phyloP scores from a whole-genome alignment of 139 green algal species.

The Coccomyxa sp. region DNA sequence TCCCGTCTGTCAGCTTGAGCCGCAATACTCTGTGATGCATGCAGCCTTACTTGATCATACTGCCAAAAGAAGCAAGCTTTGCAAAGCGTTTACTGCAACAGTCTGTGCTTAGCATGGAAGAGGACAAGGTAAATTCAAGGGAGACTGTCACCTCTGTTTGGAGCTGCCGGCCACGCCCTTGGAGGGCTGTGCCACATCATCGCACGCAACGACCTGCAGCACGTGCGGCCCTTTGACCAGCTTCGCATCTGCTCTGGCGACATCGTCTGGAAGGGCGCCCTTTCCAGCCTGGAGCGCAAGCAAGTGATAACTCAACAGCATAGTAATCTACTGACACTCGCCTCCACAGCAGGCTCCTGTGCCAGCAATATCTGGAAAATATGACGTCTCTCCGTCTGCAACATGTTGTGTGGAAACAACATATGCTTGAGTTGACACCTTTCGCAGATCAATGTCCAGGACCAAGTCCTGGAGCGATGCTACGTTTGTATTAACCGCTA shows the following conservation, averaged over 20 bases:
- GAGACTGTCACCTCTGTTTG: constrained; percentile 4
- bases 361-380: too few species aligned
- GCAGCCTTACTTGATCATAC: neutral
- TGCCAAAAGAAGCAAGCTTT: neutral
- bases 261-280: constrained; percentile 1
- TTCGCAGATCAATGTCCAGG: neutral
- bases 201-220: constrained; percentile 3
- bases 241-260: constrained; percentile 5
- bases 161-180: constrained; percentile 1
- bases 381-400: too few species aligned
- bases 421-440: neutral
- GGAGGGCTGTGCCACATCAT: constrained; percentile 14
- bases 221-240: constrained; percentile 12
- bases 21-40: constrained; percentile 2
- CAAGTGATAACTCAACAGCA: too few species aligned
- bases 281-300: too few species aligned
- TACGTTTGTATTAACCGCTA: too few species aligned
- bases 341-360: too few species aligned
- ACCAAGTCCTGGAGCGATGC: neutral
- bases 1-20: constrained; percentile 18
- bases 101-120: neutral
- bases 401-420: too few species aligned
- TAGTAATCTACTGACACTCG: too few species aligned
- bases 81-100: neutral
- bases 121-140: neutral